Evolutionary conservation across 73 alveolate genomes (phyloP).

Genomic region (Paramecium biaurelia): DNA sequence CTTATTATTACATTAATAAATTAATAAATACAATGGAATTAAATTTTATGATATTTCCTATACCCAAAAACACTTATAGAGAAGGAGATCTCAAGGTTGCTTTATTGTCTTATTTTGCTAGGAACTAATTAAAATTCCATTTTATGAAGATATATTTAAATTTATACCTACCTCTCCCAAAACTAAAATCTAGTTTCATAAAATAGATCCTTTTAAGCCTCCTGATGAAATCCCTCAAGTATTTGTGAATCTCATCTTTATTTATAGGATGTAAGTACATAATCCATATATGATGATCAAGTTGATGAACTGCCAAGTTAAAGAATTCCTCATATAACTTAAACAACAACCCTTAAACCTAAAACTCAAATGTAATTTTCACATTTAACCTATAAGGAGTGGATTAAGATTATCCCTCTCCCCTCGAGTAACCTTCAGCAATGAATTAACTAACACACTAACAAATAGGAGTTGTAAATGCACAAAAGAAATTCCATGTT

Average conservation of each 20-base stretch:
- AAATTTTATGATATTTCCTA: slow-evolving; percentile 14
- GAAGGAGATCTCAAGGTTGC: slow-evolving; percentile 29
- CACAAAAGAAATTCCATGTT: not conserved
- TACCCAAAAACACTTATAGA: not conserved
- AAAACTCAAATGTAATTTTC: not conserved
- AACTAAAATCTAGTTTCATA: not conserved
- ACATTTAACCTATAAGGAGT: not conserved
- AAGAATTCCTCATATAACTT: not conserved
- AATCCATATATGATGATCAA: not conserved
- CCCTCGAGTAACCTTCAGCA: not conserved
- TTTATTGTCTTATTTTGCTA: not conserved
- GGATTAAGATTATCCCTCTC: not conserved
- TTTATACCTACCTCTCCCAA: not conserved
- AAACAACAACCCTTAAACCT: not conserved
- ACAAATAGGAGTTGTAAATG: not conserved
- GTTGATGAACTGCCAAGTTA: not conserved
- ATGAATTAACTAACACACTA: not conserved
- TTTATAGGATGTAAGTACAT: not conserved
- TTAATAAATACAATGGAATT: slow-evolving; percentile 18
- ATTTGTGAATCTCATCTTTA: not conserved
- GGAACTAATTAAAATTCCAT: slow-evolving; percentile 37
- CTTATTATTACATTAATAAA: not conserved
- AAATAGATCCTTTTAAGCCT: slow-evolving; percentile 4
- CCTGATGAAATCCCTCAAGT: slow-evolving; percentile 17
- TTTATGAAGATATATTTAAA: not conserved